Conservation (phyloP, 2,329 filamentous ascomycete species). For the Cordyceps sp. region DNA sequence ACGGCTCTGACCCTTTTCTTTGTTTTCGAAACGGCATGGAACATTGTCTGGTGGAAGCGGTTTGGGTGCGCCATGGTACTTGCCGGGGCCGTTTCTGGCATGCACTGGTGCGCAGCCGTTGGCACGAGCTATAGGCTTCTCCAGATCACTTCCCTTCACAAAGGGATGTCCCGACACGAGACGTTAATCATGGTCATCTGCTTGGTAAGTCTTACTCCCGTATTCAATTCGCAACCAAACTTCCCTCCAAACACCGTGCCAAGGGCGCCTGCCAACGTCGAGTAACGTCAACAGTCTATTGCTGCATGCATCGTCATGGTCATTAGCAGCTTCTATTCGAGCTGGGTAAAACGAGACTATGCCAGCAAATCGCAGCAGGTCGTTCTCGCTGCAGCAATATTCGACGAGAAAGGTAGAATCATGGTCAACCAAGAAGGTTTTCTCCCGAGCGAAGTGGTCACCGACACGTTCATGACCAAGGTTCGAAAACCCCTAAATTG, state of each 20-base stretch:
- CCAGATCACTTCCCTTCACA: slow-evolving; percentile 14
- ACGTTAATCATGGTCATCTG: slow-evolving; percentile 48
- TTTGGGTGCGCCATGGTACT: slow-evolving; percentile 48
- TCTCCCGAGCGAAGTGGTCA: slow-evolving; percentile 60
- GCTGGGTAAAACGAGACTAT: slow-evolving; percentile 29
- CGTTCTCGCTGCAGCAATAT: slow-evolving; percentile 42
- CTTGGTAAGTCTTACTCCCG: slow-evolving; percentile 28
- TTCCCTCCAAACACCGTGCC: too few relatives aligned
- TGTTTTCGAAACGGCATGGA: slow-evolving; percentile 58
- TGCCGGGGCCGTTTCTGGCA: slow-evolving; percentile 61
- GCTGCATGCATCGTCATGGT: slow-evolving; percentile 44
- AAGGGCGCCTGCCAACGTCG: not conserved
- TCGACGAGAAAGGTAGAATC: slow-evolving; percentile 48
- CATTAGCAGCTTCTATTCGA: slow-evolving; percentile 25
- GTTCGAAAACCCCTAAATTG: too few relatives aligned
- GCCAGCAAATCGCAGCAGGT: slow-evolving; percentile 46
- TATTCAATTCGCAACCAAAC: too few relatives aligned
- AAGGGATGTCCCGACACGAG: slow-evolving; percentile 5
- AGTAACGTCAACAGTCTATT: slow-evolving; percentile 33
- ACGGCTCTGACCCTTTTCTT: slow-evolving; percentile 61
- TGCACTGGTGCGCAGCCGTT: slow-evolving; percentile 68
- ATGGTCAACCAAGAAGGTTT: slow-evolving; percentile 54
- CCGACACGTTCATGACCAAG: slow-evolving; percentile 55
- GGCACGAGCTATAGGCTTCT: slow-evolving; percentile 51
- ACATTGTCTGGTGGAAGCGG: slow-evolving; percentile 61